Evolutionary conservation across 2,329 filamentous ascomycete species (phyloP).

Genomic region (Cercospora sp.): DNA sequence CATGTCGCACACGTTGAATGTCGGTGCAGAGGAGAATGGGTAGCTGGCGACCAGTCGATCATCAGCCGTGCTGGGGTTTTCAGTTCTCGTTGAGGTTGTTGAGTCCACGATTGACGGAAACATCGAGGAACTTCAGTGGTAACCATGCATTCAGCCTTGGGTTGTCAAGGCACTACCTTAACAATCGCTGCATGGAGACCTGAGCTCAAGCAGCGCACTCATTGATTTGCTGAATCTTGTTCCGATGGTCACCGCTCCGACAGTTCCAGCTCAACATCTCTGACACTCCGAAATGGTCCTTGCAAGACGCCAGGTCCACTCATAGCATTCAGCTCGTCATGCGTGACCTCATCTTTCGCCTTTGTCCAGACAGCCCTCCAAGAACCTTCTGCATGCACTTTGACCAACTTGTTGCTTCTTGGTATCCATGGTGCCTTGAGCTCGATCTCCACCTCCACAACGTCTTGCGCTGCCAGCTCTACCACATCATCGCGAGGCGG

Average conservation of each 20-base stretch:
- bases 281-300: conserved; percentile 20
- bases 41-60: not conserved
- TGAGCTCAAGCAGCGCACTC: not conserved
- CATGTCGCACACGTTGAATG: not conserved
- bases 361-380: conserved; percentile 42
- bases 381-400: conserved; percentile 38
- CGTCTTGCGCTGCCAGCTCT: conserved; percentile 39
- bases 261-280: conserved; percentile 19
- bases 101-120: not conserved
- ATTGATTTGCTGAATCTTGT: not conserved
- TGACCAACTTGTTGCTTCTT: conserved; percentile 40
- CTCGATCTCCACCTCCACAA: conserved; percentile 39
- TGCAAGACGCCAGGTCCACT: conserved; percentile 13
- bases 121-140: not conserved
- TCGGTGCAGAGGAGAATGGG: not conserved
- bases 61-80: not conserved
- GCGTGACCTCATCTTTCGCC: conserved; percentile 18
- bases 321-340: conserved; percentile 27
- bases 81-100: not conserved
- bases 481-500: conserved; percentile 40
- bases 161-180: not conserved
- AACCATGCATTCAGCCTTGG: not conserved
- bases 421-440: conserved; percentile 44
- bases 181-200: not conserved
- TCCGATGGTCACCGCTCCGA: not conserved